Conservation (phyloP, 306 rosid genomes). For the Fagus sylvatica region DNA sequence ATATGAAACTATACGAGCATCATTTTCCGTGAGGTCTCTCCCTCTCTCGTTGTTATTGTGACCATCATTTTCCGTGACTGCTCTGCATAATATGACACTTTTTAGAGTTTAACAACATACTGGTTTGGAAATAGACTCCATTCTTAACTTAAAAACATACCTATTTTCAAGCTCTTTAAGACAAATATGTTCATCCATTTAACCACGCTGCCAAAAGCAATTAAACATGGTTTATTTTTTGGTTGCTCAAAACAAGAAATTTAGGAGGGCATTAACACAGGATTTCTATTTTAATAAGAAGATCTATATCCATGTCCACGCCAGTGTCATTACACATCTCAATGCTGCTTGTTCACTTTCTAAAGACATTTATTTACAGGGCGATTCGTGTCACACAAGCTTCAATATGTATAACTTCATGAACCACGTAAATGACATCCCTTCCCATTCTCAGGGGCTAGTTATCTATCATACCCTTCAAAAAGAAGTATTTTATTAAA, state of each 20-base stretch:
- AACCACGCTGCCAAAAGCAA: too few species aligned
- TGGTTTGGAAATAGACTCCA: too few species aligned
- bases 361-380: slow-evolving; percentile 29
- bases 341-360: background rate
- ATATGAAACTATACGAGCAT: background rate
- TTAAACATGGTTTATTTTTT: too few species aligned
- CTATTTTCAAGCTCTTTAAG: too few species aligned
- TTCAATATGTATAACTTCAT: background rate
- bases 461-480: slow-evolving; percentile 18
- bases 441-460: slow-evolving; percentile 23
- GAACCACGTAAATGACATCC: background rate
- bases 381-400: slow-evolving; percentile 21
- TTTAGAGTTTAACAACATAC: too few species aligned
- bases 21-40: background rate
- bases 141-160: too few species aligned
- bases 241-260: background rate
- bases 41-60: background rate
- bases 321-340: background rate
- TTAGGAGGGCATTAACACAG: background rate
- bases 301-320: background rate
- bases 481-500: slow-evolving; percentile 23
- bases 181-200: too few species aligned
- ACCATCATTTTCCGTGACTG: too few species aligned
- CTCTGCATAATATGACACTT: too few species aligned
- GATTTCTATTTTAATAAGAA: background rate